phyloP scores from a whole-genome alignment of 805 yeast species.

The Sugiyamaella americana region DNA sequence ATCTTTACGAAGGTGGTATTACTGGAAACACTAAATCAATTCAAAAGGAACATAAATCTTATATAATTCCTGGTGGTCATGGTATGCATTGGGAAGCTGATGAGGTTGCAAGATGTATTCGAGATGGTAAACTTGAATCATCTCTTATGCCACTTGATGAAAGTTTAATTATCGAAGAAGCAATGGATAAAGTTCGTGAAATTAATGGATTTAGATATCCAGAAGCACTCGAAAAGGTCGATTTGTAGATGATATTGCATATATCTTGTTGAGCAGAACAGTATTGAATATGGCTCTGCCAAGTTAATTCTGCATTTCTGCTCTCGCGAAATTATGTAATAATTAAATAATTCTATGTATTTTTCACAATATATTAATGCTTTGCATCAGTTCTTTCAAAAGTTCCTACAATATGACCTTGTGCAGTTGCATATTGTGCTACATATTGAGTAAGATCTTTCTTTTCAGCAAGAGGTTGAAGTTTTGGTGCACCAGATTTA shows the following conservation, averaged over 20 bases:
- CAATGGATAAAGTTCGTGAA: constrained; percentile 44
- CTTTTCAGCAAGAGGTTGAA: constrained; percentile 3
- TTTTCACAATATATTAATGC: constrained; percentile 1
- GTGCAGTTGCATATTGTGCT: constrained; percentile 10
- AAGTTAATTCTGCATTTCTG: too few relatives aligned
- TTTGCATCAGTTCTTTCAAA: constrained; percentile 16
- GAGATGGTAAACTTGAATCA: constrained; percentile 36
- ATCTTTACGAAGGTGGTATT: constrained; percentile 10
- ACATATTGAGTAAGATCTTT: constrained; percentile 3
- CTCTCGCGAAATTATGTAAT: too few relatives aligned
- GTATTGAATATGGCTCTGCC: too few relatives aligned
- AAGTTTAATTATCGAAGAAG: constrained; percentile 41
- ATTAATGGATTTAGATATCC: constrained; percentile 43
- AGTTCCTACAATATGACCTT: constrained; percentile 14
- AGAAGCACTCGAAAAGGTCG: constrained; percentile 29
- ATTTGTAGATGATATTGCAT: too few relatives aligned
- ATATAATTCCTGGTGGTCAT: constrained; percentile 22
- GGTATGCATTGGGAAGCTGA: constrained; percentile 56
- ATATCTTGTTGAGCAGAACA: too few relatives aligned
- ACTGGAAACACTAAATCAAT: constrained; percentile 3
- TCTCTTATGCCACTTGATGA: constrained; percentile 40
- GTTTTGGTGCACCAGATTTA: not conserved
- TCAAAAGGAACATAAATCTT: constrained; percentile 3
- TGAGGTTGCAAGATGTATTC: constrained; percentile 44
- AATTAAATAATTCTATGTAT: too few relatives aligned